Conservation (phyloP, 2,329 filamentous ascomycete species). For the Phyllosticta ampelicida region DNA sequence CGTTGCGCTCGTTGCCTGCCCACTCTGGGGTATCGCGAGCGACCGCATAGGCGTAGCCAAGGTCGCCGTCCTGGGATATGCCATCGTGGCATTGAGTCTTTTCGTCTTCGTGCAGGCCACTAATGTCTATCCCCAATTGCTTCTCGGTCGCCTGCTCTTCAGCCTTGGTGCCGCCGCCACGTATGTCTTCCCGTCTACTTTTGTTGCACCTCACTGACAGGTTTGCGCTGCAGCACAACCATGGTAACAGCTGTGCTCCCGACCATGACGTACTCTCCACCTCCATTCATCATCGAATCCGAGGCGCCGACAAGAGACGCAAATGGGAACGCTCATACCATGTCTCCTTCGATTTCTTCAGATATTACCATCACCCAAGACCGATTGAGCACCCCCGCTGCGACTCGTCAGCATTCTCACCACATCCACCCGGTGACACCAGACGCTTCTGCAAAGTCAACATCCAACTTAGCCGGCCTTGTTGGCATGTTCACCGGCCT, state of each 20-base stretch:
- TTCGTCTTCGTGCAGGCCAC: conserved; percentile 73
- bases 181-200: conserved; percentile 29
- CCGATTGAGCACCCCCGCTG: conserved; percentile 30
- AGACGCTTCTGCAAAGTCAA: conserved; percentile 34
- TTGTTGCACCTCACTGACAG: conserved; percentile 3
- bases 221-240: conserved; percentile 45
- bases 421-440: conserved; percentile 35
- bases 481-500: conserved; percentile 90
- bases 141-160: conserved; percentile 77
- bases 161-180: conserved; percentile 85
- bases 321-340: conserved; percentile 43
- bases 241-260: conserved; percentile 97
- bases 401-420: neutral
- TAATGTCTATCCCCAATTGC: conserved; percentile 79
- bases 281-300: conserved; percentile 17
- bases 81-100: conserved; percentile 66
- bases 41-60: conserved; percentile 63
- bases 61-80: conserved; percentile 62
- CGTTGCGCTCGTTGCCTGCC: conserved; percentile 70
- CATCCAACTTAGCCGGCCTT: conserved; percentile 65
- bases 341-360: conserved; percentile 59
- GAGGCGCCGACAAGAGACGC: conserved; percentile 19
- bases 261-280: conserved; percentile 42
- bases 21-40: conserved; percentile 66
- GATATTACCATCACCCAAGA: conserved; percentile 64